Base-by-base conservation (phyloP, 805 yeast species). In the Tetrapisispora pingtungensis region DNA sequence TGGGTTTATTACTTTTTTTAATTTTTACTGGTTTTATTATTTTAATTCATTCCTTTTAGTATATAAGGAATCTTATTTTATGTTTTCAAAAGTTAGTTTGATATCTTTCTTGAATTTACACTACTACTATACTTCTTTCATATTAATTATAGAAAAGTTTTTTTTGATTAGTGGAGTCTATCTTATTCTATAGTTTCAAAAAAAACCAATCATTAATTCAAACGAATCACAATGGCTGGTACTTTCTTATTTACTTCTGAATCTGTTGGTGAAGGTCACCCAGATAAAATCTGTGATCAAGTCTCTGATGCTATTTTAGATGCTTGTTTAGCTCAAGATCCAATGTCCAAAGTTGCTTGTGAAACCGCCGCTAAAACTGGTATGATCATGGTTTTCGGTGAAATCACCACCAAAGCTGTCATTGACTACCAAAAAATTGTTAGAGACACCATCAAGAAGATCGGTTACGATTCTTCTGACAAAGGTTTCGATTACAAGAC, bases 281-380 rank as follows among this genome's bases (percentile, higher is more conserved):
- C 94, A 65, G 94, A 84, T 68, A 84, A 84, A 78, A 84, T 84
- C 72, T 94, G 98, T 75, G 98, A 93, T 73, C 98, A 93, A 77
- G 96, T 93, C 57, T 84, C 95, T 46, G 98, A 93, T 67, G 98
- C 98, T 62, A 86, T 93, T 63, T 78, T 93, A 59, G 98, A 93
- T 65, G 98, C 98, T 57, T 90, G 97, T 77, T 75, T 93, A 60
- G 80, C 85, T 46, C 94, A 74, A 57, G 98, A 93, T 71, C 98
- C 98, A 50, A 77, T 86, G 60, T 93, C 98, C 57, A 93, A 93
- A 77, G 98, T 93, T 67, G 98, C 96, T 41, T 93, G 98, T 77
- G 98, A 93, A 73, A 86, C 98, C 49, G 97, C 98, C 55, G 83
- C 97, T 61, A 93, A 93, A 77, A 93, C 98, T 55, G 98, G 98